These are phyloP conservation scores for Thelonectria olida DNA, from an alignment of 2,329 filamentous ascomycete genomes.

Conservation along the genomic window DNA sequence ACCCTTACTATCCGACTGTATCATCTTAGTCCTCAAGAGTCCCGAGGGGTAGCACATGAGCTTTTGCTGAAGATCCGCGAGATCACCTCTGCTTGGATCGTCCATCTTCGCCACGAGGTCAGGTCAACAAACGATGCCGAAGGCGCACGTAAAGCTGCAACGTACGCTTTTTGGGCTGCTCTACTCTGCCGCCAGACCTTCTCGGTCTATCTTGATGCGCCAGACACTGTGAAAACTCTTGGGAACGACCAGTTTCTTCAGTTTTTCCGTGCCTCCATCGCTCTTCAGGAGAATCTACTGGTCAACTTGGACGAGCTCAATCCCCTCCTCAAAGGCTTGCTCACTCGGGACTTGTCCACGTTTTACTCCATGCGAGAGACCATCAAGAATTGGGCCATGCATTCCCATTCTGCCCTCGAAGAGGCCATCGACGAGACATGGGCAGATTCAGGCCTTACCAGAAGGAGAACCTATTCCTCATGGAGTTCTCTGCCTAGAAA, in stretches of 20 bases:
- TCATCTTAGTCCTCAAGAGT: constrained; percentile 6
- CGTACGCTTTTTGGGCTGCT: constrained; percentile 62
- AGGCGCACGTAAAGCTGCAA: constrained; percentile 41
- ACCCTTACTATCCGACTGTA: constrained; percentile 56
- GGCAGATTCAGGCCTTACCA: background rate
- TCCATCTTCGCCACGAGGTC: constrained; percentile 55
- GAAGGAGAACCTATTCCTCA: background rate
- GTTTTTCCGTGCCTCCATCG: constrained; percentile 39
- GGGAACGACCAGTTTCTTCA: constrained; percentile 9
- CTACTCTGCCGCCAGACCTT: constrained; percentile 61
- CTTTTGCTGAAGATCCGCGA: constrained; percentile 54
- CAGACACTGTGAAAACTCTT: background rate
- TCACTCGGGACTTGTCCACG: constrained; percentile 32
- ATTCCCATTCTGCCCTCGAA: constrained; percentile 43
- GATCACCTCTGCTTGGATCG: constrained; percentile 61
- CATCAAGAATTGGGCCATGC: constrained; percentile 9
- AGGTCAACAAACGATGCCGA: constrained; percentile 48
- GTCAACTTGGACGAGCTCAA: constrained; percentile 24
- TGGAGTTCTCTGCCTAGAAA: constrained; percentile 11
- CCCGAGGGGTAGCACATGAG: constrained; percentile 27
- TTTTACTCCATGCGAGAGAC: constrained; percentile 9
- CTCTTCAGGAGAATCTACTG: constrained; percentile 40
- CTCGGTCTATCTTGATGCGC: constrained; percentile 13
- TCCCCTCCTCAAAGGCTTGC: constrained; percentile 10
- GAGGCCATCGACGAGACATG: constrained; percentile 30